phyloP scores from a whole-genome alignment of 2,329 filamentous ascomycete species.

The Microdochium nivale region DNA sequence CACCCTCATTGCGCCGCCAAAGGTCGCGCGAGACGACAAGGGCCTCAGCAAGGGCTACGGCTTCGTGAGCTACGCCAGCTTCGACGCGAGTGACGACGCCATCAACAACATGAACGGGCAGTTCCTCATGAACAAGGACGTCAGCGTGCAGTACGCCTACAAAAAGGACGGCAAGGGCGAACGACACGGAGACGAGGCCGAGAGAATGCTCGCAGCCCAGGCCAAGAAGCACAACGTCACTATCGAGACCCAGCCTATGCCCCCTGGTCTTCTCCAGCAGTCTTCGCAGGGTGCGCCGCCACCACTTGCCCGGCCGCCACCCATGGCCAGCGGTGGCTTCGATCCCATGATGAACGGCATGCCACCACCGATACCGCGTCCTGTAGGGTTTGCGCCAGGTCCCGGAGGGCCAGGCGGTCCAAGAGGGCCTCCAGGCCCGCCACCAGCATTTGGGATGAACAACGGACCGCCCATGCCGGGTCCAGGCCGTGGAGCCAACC shows the following conservation, averaged over 20 bases:
- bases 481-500: conserved; percentile 25
- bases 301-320: conserved; percentile 12
- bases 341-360: conserved; percentile 12
- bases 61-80: conserved; percentile 87
- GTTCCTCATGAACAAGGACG: conserved; percentile 94
- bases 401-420: conserved; percentile 12
- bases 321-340: conserved; percentile 15
- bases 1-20: conserved; percentile 72
- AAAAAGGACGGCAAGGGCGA: conserved; percentile 99
- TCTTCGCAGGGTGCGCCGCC: conserved; percentile 16
- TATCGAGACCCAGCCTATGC: conserved; percentile 67
- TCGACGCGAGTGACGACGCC: conserved; percentile 88
- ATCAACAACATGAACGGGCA: conserved; percentile 91
- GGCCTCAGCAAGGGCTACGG: conserved; percentile 91
- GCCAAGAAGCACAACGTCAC: conserved; percentile 92
- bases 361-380: conserved; percentile 27
- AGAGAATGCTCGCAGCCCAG: conserved; percentile 83
- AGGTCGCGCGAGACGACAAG: conserved; percentile 84
- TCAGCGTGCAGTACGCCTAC: conserved; percentile 95
- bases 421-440: conserved; percentile 15
- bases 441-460: conserved; percentile 25
- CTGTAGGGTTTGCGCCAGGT: conserved; percentile 22
- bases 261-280: conserved; percentile 58
- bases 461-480: conserved; percentile 25
- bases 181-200: conserved; percentile 87